Evolutionary conservation across 2,329 filamentous ascomycete species (phyloP).

Genomic region (Arthrobotrys iridis): DNA sequence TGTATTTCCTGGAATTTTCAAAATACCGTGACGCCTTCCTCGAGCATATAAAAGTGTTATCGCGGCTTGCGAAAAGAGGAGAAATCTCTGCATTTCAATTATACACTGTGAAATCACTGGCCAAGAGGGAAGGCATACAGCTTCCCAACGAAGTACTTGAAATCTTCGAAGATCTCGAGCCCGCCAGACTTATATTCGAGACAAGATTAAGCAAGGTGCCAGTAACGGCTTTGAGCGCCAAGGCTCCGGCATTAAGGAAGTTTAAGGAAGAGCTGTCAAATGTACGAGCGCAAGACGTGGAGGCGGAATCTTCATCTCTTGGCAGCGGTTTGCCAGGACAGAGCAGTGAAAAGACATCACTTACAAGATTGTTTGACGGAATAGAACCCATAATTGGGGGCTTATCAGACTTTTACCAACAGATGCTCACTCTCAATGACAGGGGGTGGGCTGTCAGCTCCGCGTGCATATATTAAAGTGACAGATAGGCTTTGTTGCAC

Average conservation of each 20-base stretch:
- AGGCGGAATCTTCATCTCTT: not conserved
- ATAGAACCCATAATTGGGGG: conserved; percentile 42
- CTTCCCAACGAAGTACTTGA: conserved; percentile 16
- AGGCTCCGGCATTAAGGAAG: conserved; percentile 18
- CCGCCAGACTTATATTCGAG: conserved; percentile 2
- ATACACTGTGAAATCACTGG: conserved; percentile 20
- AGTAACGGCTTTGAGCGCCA: conserved; percentile 30
- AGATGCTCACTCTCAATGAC: conserved; percentile 26
- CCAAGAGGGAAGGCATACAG: conserved; percentile 30
- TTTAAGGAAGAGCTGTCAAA: conserved; percentile 38
- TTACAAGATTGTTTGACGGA: conserved; percentile 24
- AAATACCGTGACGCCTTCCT: conserved; percentile 34
- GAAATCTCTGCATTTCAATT: conserved; percentile 32
- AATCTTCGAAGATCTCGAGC: conserved; percentile 24
- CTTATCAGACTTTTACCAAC: conserved; percentile 45
- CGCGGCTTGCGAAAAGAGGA: conserved; percentile 26
- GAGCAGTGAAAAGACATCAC: not conserved
- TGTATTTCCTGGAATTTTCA: conserved; percentile 40
- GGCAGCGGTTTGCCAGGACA: not conserved
- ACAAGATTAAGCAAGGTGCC: conserved; percentile 14
- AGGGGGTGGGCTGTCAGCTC: not conserved
- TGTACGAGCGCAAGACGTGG: not conserved
- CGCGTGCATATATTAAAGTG: not conserved
- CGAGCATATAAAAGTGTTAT: conserved; percentile 30
- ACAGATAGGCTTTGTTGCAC: conserved; percentile 1